These are phyloP conservation scores for Cystofilobasidium ferigula DNA, from an alignment of 768 basidiomycete species.

Conservation along the genomic window DNA sequence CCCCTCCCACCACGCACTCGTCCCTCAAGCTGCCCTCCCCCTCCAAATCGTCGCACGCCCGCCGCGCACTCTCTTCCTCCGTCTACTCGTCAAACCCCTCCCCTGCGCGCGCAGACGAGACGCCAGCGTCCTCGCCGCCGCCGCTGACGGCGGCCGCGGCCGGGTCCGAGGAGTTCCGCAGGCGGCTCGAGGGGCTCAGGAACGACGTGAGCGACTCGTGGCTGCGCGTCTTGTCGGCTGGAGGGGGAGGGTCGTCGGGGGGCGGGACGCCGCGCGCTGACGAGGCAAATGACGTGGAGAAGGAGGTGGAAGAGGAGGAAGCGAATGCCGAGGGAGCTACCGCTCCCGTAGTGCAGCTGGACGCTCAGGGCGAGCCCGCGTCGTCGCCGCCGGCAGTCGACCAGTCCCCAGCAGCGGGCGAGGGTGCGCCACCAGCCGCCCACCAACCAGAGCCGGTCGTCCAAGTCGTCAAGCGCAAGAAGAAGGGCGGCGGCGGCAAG, in stretches of 20 bases:
- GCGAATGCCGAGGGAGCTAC: too few relatives aligned
- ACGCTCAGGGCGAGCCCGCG: background rate
- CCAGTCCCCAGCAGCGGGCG: background rate
- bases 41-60: conserved; percentile 10
- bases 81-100: conserved; percentile 54
- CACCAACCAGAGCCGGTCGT: background rate
- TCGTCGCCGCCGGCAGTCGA: background rate
- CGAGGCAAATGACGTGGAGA: background rate
- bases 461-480: conserved; percentile 6
- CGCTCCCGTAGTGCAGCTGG: too few relatives aligned
- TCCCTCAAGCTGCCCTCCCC: conserved; percentile 39
- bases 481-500: background rate
- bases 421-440: too few relatives aligned
- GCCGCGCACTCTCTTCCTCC: conserved; percentile 47
- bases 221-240: conserved; percentile 59
- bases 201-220: conserved; percentile 82
- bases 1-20: conserved; percentile 28
- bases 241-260: conserved; percentile 24
- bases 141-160: conserved; percentile 29
- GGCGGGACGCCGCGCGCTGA: background rate
- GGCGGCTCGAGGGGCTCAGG: conserved; percentile 67
- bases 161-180: conserved; percentile 57
- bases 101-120: conserved; percentile 27
- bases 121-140: background rate
- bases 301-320: background rate